Conservation (phyloP, 352 stramenopile genomes). For the Elongisporangium prolatum region DNA sequence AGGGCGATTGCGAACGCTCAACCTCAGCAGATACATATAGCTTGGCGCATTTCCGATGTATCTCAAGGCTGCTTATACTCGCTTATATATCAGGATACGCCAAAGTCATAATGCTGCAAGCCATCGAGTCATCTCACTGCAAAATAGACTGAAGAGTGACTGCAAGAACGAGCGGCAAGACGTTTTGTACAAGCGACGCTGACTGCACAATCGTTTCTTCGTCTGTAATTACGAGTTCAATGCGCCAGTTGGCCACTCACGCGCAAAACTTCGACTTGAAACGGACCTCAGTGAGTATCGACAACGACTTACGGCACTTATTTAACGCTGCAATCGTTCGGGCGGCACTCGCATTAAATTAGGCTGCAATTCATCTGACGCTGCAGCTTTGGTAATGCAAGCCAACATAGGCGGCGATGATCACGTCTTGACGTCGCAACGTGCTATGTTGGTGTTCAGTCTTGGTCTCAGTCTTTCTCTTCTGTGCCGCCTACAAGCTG, state of each 20-base stretch:
- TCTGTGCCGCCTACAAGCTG: no score
- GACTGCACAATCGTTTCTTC: slow-evolving; percentile 32
- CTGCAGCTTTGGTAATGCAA: no score
- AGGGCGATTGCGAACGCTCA: slow-evolving; percentile 33
- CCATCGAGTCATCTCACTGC: slow-evolving; percentile 36
- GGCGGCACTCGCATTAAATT: no score
- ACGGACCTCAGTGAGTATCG: slow-evolving; percentile 29
- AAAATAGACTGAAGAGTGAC: slow-evolving; percentile 44
- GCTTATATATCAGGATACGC: slow-evolving; percentile 57
- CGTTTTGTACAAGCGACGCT: slow-evolving; percentile 29
- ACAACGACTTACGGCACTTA: slow-evolving; percentile 23
- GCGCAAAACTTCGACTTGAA: slow-evolving; percentile 22
- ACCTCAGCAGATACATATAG: slow-evolving; percentile 32
- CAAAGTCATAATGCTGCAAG: slow-evolving; percentile 31
- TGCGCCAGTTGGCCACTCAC: slow-evolving; percentile 21
- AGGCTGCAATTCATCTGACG: no score
- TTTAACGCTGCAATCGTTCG: no score
- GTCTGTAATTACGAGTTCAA: slow-evolving; percentile 13
- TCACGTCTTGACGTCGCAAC: no score
- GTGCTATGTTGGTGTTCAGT: no score
- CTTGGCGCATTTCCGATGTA: slow-evolving; percentile 60
- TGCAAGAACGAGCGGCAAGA: slow-evolving; percentile 37
- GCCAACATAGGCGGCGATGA: no score
- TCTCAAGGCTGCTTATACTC: slow-evolving; percentile 75
- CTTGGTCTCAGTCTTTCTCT: no score